Conservation (phyloP, 2,329 filamentous ascomycete species). For the Aspergillus bombycis region DNA sequence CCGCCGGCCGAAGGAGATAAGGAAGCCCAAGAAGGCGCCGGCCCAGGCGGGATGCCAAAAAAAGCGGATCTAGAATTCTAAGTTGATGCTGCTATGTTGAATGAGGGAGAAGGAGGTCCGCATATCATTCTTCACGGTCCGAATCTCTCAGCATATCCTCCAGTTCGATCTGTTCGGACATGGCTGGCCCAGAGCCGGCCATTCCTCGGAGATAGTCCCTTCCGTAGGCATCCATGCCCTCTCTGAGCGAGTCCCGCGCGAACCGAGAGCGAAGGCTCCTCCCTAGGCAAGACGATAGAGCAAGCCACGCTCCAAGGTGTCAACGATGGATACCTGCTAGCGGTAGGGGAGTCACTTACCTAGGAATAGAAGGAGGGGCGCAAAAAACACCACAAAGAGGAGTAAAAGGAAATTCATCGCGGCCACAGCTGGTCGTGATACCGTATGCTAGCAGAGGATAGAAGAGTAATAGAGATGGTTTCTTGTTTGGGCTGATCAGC, state of each 20-base stretch:
- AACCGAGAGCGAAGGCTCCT: constrained; percentile 55
- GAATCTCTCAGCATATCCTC: constrained; percentile 60
- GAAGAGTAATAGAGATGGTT: not conserved
- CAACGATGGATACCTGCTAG: constrained; percentile 17
- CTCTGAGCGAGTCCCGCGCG: constrained; percentile 48
- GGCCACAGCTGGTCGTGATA: not conserved
- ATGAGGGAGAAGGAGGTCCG: not conserved
- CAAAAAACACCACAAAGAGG: constrained; percentile 41
- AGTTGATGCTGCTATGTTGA: constrained; percentile 8
- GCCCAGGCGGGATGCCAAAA: constrained; percentile 51
- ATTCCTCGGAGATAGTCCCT: constrained; percentile 60
- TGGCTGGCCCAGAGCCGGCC: constrained; percentile 55
- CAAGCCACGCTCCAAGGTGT: constrained; percentile 50
- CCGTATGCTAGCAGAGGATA: constrained; percentile 3
- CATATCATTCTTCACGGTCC: constrained; percentile 37
- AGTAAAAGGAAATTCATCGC: constrained; percentile 40
- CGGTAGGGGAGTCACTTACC: constrained; percentile 29
- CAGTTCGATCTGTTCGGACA: constrained; percentile 66
- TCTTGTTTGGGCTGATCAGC: constrained; percentile 1
- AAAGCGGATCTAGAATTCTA: constrained; percentile 78
- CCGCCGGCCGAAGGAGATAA: constrained; percentile 81
- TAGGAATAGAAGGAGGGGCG: constrained; percentile 40
- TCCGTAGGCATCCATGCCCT: constrained; percentile 54
- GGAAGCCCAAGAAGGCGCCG: constrained; percentile 59
- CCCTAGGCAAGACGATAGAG: constrained; percentile 59